These are phyloP conservation scores for Glycine soja DNA, from an alignment of 306 rosid genomes.

Conservation along the genomic window DNA sequence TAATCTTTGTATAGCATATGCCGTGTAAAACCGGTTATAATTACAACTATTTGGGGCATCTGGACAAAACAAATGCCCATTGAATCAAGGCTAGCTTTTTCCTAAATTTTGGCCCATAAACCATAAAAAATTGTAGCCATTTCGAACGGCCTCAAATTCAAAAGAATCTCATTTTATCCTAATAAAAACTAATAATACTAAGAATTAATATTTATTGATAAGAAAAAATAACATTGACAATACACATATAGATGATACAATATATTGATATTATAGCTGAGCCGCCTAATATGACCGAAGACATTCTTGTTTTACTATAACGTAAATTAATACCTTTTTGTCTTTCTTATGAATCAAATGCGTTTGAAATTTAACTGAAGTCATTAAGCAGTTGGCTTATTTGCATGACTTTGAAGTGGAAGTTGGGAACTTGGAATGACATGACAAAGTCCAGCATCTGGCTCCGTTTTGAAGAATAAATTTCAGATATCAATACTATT, in stretches of 20 bases:
- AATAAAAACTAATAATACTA: no score
- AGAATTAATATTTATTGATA: no score
- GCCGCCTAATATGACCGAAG: slow-evolving; percentile 33
- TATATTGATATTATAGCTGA: background rate
- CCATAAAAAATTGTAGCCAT: no score
- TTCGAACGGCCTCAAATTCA: no score
- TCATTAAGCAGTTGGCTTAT: slow-evolving; percentile 4
- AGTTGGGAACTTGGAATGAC: background rate
- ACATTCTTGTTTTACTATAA: background rate
- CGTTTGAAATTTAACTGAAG: slow-evolving; percentile 28
- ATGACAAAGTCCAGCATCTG: slow-evolving; percentile 6
- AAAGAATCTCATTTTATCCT: no score
- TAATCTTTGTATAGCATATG: background rate
- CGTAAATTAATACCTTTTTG: background rate
- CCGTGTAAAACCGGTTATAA: background rate
- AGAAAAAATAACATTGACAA: background rate
- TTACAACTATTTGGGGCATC: background rate
- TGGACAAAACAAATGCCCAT: background rate
- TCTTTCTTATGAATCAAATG: background rate
- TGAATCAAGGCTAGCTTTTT: no score
- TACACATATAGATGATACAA: background rate
- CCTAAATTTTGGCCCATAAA: no score
- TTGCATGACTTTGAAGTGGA: slow-evolving; percentile 39
- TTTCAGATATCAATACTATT: no score
- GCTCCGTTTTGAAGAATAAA: background rate